These are phyloP conservation scores for Chrysosporium queenslandicum DNA, from an alignment of 2,329 filamentous ascomycete species.

Conservation along the genomic window DNA sequence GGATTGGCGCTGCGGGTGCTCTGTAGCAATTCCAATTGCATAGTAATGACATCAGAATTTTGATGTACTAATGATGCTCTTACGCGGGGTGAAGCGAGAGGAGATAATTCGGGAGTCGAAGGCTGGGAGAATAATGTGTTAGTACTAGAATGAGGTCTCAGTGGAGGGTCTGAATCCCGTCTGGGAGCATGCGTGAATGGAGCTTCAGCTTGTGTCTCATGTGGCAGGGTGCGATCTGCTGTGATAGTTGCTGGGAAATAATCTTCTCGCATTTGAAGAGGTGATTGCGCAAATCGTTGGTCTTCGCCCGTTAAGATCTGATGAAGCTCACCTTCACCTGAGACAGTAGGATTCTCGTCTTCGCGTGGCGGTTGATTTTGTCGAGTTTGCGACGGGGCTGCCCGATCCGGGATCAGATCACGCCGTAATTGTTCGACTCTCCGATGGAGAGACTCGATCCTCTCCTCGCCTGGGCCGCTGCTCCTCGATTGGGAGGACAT, in stretches of 20 bases:
- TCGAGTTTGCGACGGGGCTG: not conserved
- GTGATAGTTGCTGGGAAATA: conserved; percentile 15
- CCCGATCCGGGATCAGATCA: not conserved
- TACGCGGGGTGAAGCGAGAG: conserved; percentile 34
- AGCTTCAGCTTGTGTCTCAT: not conserved
- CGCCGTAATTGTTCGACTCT: conserved; percentile 25
- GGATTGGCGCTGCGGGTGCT: conserved; percentile 22
- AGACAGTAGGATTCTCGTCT: conserved; percentile 10
- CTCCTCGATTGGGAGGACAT: conserved; percentile 15
- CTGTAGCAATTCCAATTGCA: conserved; percentile 34
- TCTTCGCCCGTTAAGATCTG: conserved; percentile 27
- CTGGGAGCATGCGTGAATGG: not conserved
- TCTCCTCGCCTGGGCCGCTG: conserved; percentile 19
- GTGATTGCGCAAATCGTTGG: conserved; percentile 32
- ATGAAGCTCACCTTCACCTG: conserved; percentile 11
- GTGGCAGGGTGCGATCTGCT: conserved; percentile 13
- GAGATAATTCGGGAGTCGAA: conserved; percentile 34
- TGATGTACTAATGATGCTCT: conserved; percentile 36
- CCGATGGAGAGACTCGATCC: conserved; percentile 24
- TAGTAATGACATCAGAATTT: conserved; percentile 36
- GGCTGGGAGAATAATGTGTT: conserved; percentile 34
- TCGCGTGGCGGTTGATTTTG: not conserved
- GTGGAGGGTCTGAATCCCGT: not conserved
- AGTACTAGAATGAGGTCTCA: conserved; percentile 27
- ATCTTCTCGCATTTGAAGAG: conserved; percentile 29